These are phyloP conservation scores for Tylopilus plumbeoviolaceoides DNA, from an alignment of 768 basidiomycete genomes.

Conservation along the genomic window DNA sequence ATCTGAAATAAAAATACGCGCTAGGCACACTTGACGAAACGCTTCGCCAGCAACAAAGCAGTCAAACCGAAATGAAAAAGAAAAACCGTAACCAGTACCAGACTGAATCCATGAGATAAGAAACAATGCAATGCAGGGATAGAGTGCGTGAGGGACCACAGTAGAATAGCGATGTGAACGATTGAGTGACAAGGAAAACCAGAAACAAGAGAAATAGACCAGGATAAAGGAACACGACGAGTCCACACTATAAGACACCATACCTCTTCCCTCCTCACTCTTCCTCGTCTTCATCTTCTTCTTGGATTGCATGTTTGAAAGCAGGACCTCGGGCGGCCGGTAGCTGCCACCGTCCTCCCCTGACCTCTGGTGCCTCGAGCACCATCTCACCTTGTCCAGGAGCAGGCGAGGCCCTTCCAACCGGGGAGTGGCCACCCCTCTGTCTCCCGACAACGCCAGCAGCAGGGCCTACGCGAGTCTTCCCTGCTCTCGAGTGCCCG, in stretches of 20 bases:
- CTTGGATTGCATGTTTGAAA: slow-evolving; percentile 70
- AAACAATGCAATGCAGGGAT: not conserved
- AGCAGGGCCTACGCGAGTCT: slow-evolving; percentile 23
- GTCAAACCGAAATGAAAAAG: not conserved
- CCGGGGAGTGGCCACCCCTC: slow-evolving; percentile 57
- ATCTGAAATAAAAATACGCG: slow-evolving; percentile 21
- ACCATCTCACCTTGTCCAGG: slow-evolving; percentile 42
- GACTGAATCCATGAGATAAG: slow-evolving; percentile 7
- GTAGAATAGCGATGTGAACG: slow-evolving; percentile 17
- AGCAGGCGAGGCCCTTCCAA: slow-evolving; percentile 56
- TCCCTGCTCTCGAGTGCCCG: slow-evolving; percentile 34
- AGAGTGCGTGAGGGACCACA: slow-evolving; percentile 7
- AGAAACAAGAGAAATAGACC: not conserved
- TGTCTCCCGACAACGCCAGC: slow-evolving; percentile 32
- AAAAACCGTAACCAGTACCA: slow-evolving; percentile 23
- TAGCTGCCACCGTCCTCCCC: slow-evolving; percentile 63
- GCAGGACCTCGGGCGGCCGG: slow-evolving; percentile 68
- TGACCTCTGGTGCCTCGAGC: slow-evolving; percentile 46
- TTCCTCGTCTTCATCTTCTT: slow-evolving; percentile 85
- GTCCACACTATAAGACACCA: slow-evolving; percentile 5
- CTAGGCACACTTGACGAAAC: slow-evolving; percentile 8
- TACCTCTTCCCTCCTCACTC: slow-evolving; percentile 33
- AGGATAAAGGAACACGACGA: slow-evolving; percentile 6
- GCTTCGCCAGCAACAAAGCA: slow-evolving; percentile 2
- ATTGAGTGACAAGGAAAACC: slow-evolving; percentile 4